These are phyloP conservation scores for Brassica hybrid DNA, from an alignment of 441 rosid genomes.

Conservation along the genomic window DNA sequence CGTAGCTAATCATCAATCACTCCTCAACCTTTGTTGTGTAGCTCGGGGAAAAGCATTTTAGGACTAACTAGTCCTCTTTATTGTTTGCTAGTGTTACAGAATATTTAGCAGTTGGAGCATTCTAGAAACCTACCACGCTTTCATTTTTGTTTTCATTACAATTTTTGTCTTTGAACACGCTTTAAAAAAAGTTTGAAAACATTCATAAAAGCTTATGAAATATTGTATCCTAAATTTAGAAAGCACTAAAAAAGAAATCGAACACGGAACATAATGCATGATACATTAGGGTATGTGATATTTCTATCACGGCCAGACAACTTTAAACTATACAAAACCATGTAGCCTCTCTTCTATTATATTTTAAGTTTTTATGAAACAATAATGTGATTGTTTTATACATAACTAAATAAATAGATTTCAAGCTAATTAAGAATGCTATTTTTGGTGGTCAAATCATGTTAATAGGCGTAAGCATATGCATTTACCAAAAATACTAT, in stretches of 20 bases:
- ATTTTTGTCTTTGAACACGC: neutral
- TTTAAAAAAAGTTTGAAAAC: neutral
- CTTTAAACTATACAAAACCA: too few relatives aligned
- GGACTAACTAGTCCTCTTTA: neutral
- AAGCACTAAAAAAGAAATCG: neutral
- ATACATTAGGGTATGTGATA: too few relatives aligned
- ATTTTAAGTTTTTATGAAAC: too few relatives aligned
- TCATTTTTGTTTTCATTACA: neutral
- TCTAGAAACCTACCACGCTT: neutral
- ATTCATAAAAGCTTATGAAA: neutral
- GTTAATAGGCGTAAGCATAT: neutral
- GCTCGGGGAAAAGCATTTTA: neutral
- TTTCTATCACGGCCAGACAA: too few relatives aligned
- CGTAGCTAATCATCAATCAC: neutral
- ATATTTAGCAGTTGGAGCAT: neutral
- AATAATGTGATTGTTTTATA: too few relatives aligned
- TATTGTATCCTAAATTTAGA: neutral
- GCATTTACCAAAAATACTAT: too few relatives aligned
- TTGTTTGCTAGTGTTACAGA: constrained; percentile 5
- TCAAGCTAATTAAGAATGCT: too few relatives aligned
- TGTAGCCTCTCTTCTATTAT: too few relatives aligned
- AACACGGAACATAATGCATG: neutral
- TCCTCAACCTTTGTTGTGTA: neutral
- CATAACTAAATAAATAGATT: too few relatives aligned
- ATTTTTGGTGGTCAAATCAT: neutral